Base-by-base conservation (phyloP, 768 basidiomycete genomes). In the Boletus edulis region DNA sequence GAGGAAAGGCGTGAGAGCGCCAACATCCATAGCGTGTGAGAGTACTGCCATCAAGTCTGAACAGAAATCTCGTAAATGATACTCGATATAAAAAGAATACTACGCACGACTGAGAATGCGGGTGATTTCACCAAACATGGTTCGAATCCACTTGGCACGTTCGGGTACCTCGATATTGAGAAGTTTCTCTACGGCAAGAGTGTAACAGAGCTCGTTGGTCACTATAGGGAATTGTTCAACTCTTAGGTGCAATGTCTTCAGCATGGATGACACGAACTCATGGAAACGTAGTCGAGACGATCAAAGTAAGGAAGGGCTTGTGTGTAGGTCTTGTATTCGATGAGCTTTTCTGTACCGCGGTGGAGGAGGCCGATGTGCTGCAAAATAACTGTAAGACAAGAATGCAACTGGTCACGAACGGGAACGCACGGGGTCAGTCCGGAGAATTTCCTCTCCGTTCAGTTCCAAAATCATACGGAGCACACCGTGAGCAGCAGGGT, bases 261-360 rank as follows among this genome's bases (percentile, higher is more conserved):
- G 22, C 13, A 10, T n/a, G 17, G 17, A 46, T 10, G 38, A 76
- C 13, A 61, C 91, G 43, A 66, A 95, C 94, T 99, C 97, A 98
- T 98, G 46, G 96, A 98, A 51, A 98, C 96, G 64, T 99, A 99
- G 78, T 99, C 97, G 56, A 98, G 81, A 64, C 97, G 93, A 72
- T 99, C 97, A 69, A 99, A 99, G 76, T 99, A 98, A 1, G 97
- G 97, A 18, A 98, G 76, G 1, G 97, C 97, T 76, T 99, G 97
- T 6, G 86, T 91, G 68, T 98, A 98, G 1, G 88, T 98, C 78
- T 99, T 99, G 81, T 94, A 96, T 73, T 98, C 97, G 59, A 98
- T 98, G 49, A 99, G 81, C 73, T 98, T 98, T 73, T 99, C 97
- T 18, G 96, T 99, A 20, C 96, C 97, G 62, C 97, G 86, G 73